These are phyloP conservation scores for Lentinula sp. DNA, from an alignment of 768 basidiomycete species.

Conservation along the genomic window DNA sequence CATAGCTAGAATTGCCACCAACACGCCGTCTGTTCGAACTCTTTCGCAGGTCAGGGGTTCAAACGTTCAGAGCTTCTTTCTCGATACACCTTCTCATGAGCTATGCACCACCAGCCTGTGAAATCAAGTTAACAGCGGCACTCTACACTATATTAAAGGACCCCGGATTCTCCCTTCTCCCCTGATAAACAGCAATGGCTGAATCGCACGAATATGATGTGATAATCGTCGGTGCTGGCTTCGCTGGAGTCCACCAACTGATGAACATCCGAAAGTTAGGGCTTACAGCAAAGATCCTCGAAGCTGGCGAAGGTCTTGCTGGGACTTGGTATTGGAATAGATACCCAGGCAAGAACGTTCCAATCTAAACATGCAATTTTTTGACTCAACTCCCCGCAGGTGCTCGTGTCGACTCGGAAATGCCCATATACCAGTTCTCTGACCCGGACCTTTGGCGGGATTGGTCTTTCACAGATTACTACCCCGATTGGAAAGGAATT, in stretches of 20 bases:
- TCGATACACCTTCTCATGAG: not conserved
- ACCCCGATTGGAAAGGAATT: not conserved
- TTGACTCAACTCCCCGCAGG: not conserved
- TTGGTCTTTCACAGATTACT: not conserved
- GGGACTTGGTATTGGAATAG: constrained; percentile 3
- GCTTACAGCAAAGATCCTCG: constrained; percentile 3
- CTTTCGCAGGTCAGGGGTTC: not conserved
- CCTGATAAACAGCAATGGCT: not conserved
- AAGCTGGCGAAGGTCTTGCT: not conserved
- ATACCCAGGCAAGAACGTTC: not conserved
- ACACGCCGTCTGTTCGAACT: not conserved
- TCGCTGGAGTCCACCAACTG: not conserved
- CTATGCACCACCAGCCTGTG: not conserved
- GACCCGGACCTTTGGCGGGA: not conserved
- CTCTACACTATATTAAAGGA: too few species aligned
- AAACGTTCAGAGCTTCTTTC: not conserved
- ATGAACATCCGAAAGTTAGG: not conserved
- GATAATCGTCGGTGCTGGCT: not conserved
- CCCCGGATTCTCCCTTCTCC: not conserved
- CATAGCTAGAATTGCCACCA: not conserved
- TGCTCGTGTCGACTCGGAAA: constrained; percentile 2
- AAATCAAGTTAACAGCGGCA: not conserved
- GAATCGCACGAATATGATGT: not conserved
- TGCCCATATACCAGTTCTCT: constrained; percentile 8
- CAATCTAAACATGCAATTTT: not conserved